Evolutionary conservation across 139 green algal species (phyloP).

Genomic region (Edaphochlamys debaryana): DNA sequence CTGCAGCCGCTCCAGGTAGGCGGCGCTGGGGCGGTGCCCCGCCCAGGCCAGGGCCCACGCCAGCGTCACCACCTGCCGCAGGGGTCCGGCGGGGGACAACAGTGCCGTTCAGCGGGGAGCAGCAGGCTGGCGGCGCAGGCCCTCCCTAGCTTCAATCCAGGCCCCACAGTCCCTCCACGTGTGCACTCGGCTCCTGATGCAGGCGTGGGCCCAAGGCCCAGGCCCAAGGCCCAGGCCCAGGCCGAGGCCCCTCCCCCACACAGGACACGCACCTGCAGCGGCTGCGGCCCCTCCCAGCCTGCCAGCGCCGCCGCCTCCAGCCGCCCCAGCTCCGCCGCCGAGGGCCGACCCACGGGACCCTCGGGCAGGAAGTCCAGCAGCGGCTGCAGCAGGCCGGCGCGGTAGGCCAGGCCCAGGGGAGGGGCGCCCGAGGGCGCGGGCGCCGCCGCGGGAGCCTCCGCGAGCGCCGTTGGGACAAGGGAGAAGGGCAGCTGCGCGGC

Average conservation of each 20-base stretch:
- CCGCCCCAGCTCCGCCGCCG: not conserved
- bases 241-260: no score
- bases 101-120: no score
- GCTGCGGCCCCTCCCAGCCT: not conserved
- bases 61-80: slow-evolving; percentile 11
- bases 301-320: slow-evolving; percentile 26
- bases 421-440: no score
- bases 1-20: slow-evolving; percentile 12
- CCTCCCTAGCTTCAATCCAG: no score
- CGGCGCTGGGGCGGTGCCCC: not conserved
- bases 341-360: no score
- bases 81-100: not conserved
- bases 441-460: not conserved
- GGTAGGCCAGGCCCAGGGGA: not conserved
- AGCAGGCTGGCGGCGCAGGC: no score
- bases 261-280: slow-evolving; percentile 16
- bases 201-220: no score
- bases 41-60: slow-evolving; percentile 24
- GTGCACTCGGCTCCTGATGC: no score
- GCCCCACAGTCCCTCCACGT: no score
- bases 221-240: no score
- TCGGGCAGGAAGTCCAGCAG: slow-evolving; percentile 8
- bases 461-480: not conserved
- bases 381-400: slow-evolving; percentile 3
- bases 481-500: no score